A percentile compares a stretch with the other conserved stretches of the same genome.
Evolutionary conservation across 1,284 basidiomycete species (phyloP).

Genomic region (Austroboletus rostrupii): DNA sequence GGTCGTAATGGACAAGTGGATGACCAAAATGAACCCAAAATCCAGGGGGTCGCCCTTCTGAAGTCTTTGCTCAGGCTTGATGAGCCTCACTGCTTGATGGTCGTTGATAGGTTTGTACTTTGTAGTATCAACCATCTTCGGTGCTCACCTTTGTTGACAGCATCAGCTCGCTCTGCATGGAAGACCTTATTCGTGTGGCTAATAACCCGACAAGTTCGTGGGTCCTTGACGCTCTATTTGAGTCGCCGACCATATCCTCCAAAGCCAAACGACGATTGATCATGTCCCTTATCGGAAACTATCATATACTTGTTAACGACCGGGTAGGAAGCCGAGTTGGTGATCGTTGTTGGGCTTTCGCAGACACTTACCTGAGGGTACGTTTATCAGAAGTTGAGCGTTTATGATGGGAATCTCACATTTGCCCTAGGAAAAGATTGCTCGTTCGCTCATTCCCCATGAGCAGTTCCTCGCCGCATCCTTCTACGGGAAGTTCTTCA

Average conservation of each 20-base stretch:
- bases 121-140: slow-evolving; percentile 2
- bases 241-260: slow-evolving; percentile 60
- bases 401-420: slow-evolving; percentile 8
- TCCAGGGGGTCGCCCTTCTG: slow-evolving; percentile 83
- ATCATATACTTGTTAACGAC: slow-evolving; percentile 77
- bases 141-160: slow-evolving; percentile 36
- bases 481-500: slow-evolving; percentile 84
- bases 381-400: slow-evolving; percentile 17
- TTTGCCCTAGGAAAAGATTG: slow-evolving; percentile 82
- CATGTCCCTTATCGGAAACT: slow-evolving; percentile 71
- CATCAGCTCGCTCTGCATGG: slow-evolving; percentile 53
- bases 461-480: slow-evolving; percentile 71
- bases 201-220: slow-evolving; percentile 76
- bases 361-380: slow-evolving; percentile 88
- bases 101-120: slow-evolving; percentile 60
- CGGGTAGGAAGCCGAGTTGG: slow-evolving; percentile 85
- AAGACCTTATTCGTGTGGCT: slow-evolving; percentile 64
- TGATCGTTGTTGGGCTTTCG: slow-evolving; percentile 81
- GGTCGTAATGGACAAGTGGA: slow-evolving; percentile 24
- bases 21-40: slow-evolving; percentile 55
- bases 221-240: slow-evolving; percentile 75
- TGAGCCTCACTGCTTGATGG: slow-evolving; percentile 58
- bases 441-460: slow-evolving; percentile 67
- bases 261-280: slow-evolving; percentile 73
- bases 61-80: slow-evolving; percentile 75